Percentiles rank a stretch among this genome's conserved stretches.
phyloP scores from a whole-genome alignment of 2,329 filamentous ascomycete genomes.

The Colletotrichum somersetense region DNA sequence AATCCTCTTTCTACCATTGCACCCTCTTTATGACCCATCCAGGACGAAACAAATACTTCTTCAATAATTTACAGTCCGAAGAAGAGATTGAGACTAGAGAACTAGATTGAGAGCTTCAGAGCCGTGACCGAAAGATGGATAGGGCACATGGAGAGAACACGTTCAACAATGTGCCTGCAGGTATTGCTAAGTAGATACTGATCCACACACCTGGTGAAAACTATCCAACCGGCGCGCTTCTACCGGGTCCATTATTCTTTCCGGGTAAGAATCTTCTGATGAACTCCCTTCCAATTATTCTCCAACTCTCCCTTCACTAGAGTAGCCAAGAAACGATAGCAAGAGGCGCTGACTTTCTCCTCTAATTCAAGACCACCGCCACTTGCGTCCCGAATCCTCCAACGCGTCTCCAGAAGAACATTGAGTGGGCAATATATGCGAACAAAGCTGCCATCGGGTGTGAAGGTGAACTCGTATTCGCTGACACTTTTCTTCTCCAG shows the following conservation, averaged over 20 bases:
- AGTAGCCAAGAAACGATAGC: constrained; percentile 62
- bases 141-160: too few relatives aligned
- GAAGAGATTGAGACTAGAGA: too few relatives aligned
- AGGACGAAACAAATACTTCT: too few relatives aligned
- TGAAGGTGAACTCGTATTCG: constrained; percentile 65
- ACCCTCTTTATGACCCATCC: too few relatives aligned
- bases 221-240: background rate
- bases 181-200: too few relatives aligned
- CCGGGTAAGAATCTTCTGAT: constrained; percentile 57
- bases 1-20: too few relatives aligned
- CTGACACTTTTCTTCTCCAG: constrained; percentile 68
- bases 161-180: too few relatives aligned
- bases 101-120: too few relatives aligned
- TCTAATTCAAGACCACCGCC: constrained; percentile 57
- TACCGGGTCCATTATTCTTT: background rate
- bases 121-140: too few relatives aligned
- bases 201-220: too few relatives aligned
- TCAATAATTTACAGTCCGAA: too few relatives aligned
- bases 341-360: constrained; percentile 62
- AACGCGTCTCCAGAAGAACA: constrained; percentile 66
- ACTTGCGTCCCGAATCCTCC: constrained; percentile 53
- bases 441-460: constrained; percentile 63
- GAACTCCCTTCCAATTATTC: constrained; percentile 63
- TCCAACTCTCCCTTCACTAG: constrained; percentile 65
- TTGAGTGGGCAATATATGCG: constrained; percentile 63